phyloP scores from a whole-genome alignment of 2,329 filamentous ascomycete genomes.

The Ophiostoma montium region DNA sequence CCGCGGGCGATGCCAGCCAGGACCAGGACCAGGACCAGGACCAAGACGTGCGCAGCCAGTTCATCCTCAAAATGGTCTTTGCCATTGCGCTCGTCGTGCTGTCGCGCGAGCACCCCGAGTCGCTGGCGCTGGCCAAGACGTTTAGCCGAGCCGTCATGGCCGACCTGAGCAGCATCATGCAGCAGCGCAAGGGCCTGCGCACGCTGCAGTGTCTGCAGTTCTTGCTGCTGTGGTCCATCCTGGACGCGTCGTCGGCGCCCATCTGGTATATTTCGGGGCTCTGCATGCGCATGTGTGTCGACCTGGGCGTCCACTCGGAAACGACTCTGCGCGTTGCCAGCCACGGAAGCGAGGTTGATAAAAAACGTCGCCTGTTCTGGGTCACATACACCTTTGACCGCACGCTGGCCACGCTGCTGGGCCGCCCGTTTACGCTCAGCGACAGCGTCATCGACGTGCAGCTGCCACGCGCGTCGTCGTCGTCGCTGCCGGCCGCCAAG shows the following conservation, averaged over 20 bases:
- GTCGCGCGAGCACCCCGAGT: slow-evolving; percentile 14
- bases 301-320: slow-evolving; percentile 15
- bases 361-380: slow-evolving; percentile 16
- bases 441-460: slow-evolving; percentile 15
- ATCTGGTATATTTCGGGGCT: slow-evolving; percentile 16
- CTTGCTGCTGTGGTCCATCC: slow-evolving; percentile 13
- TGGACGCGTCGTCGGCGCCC: slow-evolving; percentile 13
- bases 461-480: slow-evolving; percentile 6
- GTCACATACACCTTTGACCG: slow-evolving; percentile 16
- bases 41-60: slow-evolving; percentile 10
- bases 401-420: slow-evolving; percentile 15
- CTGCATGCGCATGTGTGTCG: slow-evolving; percentile 16
- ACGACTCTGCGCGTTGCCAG: slow-evolving; percentile 7
- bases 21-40: not conserved
- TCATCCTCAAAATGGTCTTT: slow-evolving; percentile 15
- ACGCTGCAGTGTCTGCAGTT: slow-evolving; percentile 15
- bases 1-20: too few species aligned
- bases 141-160: slow-evolving; percentile 13
- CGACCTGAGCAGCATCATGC: slow-evolving; percentile 13
- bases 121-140: slow-evolving; percentile 10
- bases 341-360: slow-evolving; percentile 6
- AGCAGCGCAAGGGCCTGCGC: slow-evolving; percentile 12
- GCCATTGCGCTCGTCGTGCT: slow-evolving; percentile 12
- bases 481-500: slow-evolving; percentile 4
- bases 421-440: slow-evolving; percentile 15